Evolutionary conservation across 768 basidiomycete species (phyloP).

Genomic region (Pisolithus sp.): DNA sequence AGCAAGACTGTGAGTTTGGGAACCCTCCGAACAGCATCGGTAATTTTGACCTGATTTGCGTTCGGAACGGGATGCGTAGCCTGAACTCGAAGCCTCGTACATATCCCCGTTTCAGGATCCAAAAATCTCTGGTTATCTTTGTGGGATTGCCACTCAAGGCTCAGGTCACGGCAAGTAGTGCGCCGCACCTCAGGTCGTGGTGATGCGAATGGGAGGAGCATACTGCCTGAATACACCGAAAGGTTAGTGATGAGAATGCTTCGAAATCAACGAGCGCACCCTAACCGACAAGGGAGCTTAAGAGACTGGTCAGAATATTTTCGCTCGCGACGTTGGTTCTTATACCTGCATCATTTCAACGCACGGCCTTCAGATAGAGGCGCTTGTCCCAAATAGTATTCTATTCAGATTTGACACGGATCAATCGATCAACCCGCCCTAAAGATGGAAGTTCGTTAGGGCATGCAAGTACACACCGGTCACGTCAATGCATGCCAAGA

Average conservation of each 20-base stretch:
- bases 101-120: conserved; percentile 11
- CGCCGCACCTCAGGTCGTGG: neutral
- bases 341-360: too few relatives aligned
- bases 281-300: too few relatives aligned
- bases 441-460: too few relatives aligned
- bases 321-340: too few relatives aligned
- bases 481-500: too few relatives aligned
- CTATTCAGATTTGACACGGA: too few relatives aligned
- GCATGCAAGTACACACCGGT: too few relatives aligned
- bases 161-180: neutral
- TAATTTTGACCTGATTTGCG: conserved; percentile 3
- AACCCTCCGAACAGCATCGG: neutral
- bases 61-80: conserved; percentile 2
- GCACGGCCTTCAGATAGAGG: too few relatives aligned
- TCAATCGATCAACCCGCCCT: too few relatives aligned
- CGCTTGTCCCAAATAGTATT: too few relatives aligned
- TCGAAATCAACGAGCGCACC: too few relatives aligned
- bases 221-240: neutral
- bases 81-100: conserved; percentile 10
- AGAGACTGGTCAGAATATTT: too few relatives aligned
- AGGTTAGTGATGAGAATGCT: neutral
- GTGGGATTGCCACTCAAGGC: neutral
- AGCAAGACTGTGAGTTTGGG: conserved; percentile 12
- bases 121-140: conserved; percentile 12
- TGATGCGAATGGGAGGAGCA: neutral